Base-by-base conservation (phyloP, 768 basidiomycete species). In the Cystobasidium ongulense region DNA sequence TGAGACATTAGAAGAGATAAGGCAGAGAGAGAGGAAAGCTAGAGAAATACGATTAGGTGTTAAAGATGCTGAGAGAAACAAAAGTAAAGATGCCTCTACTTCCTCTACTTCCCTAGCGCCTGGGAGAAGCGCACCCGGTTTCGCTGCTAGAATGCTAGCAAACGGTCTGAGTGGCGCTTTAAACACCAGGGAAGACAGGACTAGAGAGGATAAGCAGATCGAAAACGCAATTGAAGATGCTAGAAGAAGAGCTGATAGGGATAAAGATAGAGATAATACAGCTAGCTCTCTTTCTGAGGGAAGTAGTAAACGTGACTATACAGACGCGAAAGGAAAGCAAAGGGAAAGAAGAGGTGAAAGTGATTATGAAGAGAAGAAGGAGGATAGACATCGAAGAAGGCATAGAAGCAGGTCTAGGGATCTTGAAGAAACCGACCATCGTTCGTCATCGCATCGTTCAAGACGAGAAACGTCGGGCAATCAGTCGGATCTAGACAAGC, bases 1-100 rank as follows among this genome's bases (percentile, higher is more conserved):
- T 15, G 61, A 27, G 18, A 59, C 36, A 41, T 62, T 67, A 2
- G 84, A 82, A 21, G 81, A 81, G n/a, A 81, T 82, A 1, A 80
- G 80, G 0, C 84, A 68, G 3, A 39, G 57, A 62, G 73, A 41
- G 50, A 84, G 63, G 62, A 72, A 71, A 72, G 79, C 63, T 54
- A 75, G 78, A 77, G 73, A 76, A 75, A 72, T 72, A 77, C 78
- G 65, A 75, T 74, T 75, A 61, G 74, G 25, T 73, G 77, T n/a
- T 54, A 74, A 71, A 72, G 66, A 77, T 75, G 21, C 76, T 75
- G 33, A 78, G 77, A 1, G 78, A 76, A 50, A 74, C 78, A 29
- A 74, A 70, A 38, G 73, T 74, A 33, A 77, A 78, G 65, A 80
- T 78, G 73, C 76, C 11, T 1, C 11, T 21, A n/a, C 18, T 33